phyloP scores from a whole-genome alignment of 352 stramenopile species.

The Globisporangium nodosum region DNA sequence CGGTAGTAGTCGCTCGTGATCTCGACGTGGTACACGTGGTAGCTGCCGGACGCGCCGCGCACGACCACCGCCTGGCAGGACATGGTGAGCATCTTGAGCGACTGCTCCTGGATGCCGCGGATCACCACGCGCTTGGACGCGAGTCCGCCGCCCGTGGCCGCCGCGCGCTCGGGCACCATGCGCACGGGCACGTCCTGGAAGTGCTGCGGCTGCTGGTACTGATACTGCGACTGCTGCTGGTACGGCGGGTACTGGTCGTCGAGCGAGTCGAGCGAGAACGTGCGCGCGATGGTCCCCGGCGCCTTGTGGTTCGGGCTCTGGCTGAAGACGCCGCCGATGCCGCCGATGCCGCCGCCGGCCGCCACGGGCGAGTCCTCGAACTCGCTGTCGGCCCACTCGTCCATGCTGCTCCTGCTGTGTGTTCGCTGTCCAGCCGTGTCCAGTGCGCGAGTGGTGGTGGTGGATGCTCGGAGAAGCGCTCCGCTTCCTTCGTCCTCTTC shows the following conservation, averaged over 20 bases:
- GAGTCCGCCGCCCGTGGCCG: slow-evolving; percentile 18
- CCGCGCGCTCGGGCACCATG: slow-evolving; percentile 35
- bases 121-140: slow-evolving; percentile 69
- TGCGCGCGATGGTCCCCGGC: slow-evolving; percentile 18
- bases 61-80: slow-evolving; percentile 68
- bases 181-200: slow-evolving; percentile 56
- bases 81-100: slow-evolving; percentile 72
- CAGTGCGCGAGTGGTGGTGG: too few species aligned
- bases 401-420: slow-evolving; percentile 6
- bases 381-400: slow-evolving; percentile 71
- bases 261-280: slow-evolving; percentile 31
- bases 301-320: slow-evolving; percentile 49
- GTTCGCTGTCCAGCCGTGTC: too few species aligned
- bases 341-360: slow-evolving; percentile 48
- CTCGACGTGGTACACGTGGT: slow-evolving; percentile 83
- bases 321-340: slow-evolving; percentile 70
- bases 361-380: slow-evolving; percentile 63
- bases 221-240: slow-evolving; percentile 12
- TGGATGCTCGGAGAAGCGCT: too few species aligned
- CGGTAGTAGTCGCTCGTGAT: slow-evolving; percentile 88
- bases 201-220: slow-evolving; percentile 12
- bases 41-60: slow-evolving; percentile 64
- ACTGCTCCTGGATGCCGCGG: slow-evolving; percentile 69
- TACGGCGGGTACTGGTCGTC: slow-evolving; percentile 15
- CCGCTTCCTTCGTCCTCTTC: too few species aligned